phyloP scores from a whole-genome alignment of 805 yeast species.

The Hanseniaspora occidentalis region DNA sequence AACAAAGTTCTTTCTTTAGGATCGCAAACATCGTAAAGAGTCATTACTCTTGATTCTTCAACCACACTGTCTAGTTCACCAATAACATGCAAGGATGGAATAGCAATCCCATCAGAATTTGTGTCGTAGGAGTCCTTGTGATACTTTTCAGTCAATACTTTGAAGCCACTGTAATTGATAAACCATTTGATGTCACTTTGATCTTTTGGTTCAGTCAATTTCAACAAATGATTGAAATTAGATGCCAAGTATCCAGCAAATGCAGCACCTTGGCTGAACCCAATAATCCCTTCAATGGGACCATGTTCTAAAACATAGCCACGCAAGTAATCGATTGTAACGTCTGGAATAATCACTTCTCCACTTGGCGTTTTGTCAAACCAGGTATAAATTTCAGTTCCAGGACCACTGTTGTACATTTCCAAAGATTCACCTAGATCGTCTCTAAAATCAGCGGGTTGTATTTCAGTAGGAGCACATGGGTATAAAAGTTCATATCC shows the following conservation, averaged over 20 bases:
- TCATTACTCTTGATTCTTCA: constrained; percentile 50
- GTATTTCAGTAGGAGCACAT: constrained; percentile 57
- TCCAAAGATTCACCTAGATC: constrained; percentile 51
- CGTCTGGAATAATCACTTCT: constrained; percentile 19
- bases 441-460: constrained; percentile 24
- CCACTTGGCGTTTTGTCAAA: constrained; percentile 36
- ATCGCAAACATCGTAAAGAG: constrained; percentile 40
- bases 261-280: constrained; percentile 92
- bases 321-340: constrained; percentile 28
- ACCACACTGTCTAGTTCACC: constrained; percentile 90
- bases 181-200: constrained; percentile 54
- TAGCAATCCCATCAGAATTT: constrained; percentile 10
- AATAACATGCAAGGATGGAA: constrained; percentile 52
- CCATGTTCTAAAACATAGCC: constrained; percentile 42
- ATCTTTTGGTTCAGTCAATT: constrained; percentile 19
- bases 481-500: constrained; percentile 64
- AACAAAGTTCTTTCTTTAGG: constrained; percentile 31
- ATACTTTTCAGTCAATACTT: constrained; percentile 9
- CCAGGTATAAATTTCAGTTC: constrained; percentile 46
- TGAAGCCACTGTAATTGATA: constrained; percentile 58
- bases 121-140: constrained; percentile 7
- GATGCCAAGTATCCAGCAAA: constrained; percentile 52
- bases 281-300: constrained; percentile 59
- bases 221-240: constrained; percentile 34
- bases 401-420: constrained; percentile 22